Evolutionary conservation across 2,329 filamentous ascomycete genomes (phyloP).

Genomic region (Ascochyta viciae-villosae): DNA sequence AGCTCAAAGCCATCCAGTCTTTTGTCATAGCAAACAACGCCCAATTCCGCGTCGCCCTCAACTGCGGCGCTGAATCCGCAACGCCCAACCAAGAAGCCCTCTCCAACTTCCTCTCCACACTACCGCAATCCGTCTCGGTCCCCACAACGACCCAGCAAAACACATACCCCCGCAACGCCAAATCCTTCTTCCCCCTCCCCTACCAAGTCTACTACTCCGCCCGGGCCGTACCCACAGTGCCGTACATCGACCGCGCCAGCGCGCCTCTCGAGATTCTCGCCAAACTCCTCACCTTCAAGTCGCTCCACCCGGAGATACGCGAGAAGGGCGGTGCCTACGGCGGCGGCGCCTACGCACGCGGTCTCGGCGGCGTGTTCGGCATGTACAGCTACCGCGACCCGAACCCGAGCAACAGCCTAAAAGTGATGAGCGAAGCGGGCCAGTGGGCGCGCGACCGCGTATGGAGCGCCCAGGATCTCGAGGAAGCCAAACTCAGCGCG

Average conservation of each 20-base stretch:
- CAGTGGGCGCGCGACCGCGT: slow-evolving; percentile 80
- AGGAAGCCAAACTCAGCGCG: slow-evolving; percentile 93
- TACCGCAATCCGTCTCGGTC: slow-evolving; percentile 55
- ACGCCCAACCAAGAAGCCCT: slow-evolving; percentile 74
- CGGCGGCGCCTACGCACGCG: slow-evolving; percentile 82
- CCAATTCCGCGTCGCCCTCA: slow-evolving; percentile 79
- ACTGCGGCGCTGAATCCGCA: slow-evolving; percentile 79
- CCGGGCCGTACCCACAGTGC: slow-evolving; percentile 79
- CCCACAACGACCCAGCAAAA: slow-evolving; percentile 37
- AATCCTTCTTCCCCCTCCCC: slow-evolving; percentile 90
- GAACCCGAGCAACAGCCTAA: slow-evolving; percentile 86
- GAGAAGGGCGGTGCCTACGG: slow-evolving; percentile 98
- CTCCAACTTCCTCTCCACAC: slow-evolving; percentile 69
- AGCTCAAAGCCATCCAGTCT: slow-evolving; percentile 84
- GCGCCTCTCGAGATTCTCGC: slow-evolving; percentile 87
- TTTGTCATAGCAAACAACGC: slow-evolving; percentile 74
- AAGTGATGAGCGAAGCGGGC: slow-evolving; percentile 83
- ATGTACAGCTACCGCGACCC: slow-evolving; percentile 98
- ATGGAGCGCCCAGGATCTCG: slow-evolving; percentile 85
- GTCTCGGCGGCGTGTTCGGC: slow-evolving; percentile 84
- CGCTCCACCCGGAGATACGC: slow-evolving; percentile 95
- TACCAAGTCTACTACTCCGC: slow-evolving; percentile 98
- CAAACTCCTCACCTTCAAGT: slow-evolving; percentile 93
- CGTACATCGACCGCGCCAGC: slow-evolving; percentile 77
- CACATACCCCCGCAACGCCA: slow-evolving; percentile 57